Conservation (phyloP, 768 basidiomycete species). For the Mycena sanguinolenta region DNA sequence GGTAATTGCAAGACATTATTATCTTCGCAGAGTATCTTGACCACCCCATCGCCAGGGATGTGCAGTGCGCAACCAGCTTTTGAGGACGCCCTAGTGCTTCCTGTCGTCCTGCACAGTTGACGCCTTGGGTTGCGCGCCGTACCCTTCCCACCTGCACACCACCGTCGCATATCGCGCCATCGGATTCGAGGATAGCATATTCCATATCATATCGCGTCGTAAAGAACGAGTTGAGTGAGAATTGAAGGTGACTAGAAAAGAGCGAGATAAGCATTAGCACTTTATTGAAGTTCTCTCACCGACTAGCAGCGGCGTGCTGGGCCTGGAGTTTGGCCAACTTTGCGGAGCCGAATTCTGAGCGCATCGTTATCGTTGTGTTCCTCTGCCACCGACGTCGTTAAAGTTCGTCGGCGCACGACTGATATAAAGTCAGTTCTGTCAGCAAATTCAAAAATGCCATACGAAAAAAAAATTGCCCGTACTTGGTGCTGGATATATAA, state of each 20-base stretch:
- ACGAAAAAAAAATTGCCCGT: no score
- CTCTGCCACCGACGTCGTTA: no score
- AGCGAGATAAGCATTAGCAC: background rate
- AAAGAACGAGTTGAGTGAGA: no score
- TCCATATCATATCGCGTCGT: no score
- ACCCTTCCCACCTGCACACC: conserved; percentile 89
- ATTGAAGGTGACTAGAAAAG: background rate
- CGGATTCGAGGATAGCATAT: no score
- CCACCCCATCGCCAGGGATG: conserved; percentile 96
- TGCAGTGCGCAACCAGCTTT: conserved; percentile 97
- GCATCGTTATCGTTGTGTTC: conserved; percentile 57
- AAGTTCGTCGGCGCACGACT: no score
- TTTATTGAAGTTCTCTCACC: conserved; percentile 73
- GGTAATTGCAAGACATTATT: conserved; percentile 96
- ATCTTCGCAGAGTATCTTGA: conserved; percentile 99
- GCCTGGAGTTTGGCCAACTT: conserved; percentile 98
- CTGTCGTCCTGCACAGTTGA: conserved; percentile 93
- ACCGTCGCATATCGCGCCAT: no score
- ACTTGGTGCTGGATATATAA: no score
- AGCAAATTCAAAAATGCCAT: no score
- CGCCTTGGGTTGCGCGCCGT: conserved; percentile 90
- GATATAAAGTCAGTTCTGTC: no score
- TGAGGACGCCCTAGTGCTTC: conserved; percentile 96
- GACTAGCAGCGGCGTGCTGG: conserved; percentile 86
- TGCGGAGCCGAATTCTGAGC: conserved; percentile 65